Base-by-base conservation (phyloP, 768 basidiomycete genomes). In the Polyporus arcularius region DNA sequence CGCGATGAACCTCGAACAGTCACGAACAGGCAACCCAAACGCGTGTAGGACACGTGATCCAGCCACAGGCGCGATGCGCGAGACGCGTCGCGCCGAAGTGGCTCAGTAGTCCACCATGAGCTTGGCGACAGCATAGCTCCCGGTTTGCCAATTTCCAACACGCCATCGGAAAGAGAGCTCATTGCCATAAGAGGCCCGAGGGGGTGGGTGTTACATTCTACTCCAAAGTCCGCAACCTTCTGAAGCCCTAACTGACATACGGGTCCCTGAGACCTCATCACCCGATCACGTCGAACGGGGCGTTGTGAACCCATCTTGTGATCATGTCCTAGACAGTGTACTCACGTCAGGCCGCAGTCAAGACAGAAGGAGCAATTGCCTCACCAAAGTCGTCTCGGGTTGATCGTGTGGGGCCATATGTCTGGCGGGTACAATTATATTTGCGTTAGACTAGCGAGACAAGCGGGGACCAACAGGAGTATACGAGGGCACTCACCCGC, bases 401-500 rank as follows among this genome's bases (percentile, higher is more conserved):
- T 59, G 62, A 42, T 59, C 58, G 32, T 59, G 57, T 15, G 58
- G 57, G 11, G 54, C 58, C 62, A 46, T 15, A 57, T 63, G 47
- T 30, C 18, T 12, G 28, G 46, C 35, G 11, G 35, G 35, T 28
- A 28, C 6, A 11, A 35, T 35, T 11, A 35, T 35, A 35, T 35
- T 35, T 11, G 35, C 35, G 35, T 35, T 35, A 35, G 46, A 47
- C 21, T 18, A 11, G 21, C 46, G 21, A 18, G 46, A 28, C 46
- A 48, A 26, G 1, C 46, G 8, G 21, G 46, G 46, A 48, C 46
- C 46, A 48, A 48, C 46, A 48, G 21, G 46, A 18, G 12, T 21
- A 48, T 48, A 48, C 5, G 46, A 3, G 46, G 3, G 26, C 46
- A 55, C 63, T 41, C 40, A 82, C 63, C 83, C 84, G 39, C 82